Conservation (phyloP, 129 eudicot species). For the Helianthus tuberosus region DNA sequence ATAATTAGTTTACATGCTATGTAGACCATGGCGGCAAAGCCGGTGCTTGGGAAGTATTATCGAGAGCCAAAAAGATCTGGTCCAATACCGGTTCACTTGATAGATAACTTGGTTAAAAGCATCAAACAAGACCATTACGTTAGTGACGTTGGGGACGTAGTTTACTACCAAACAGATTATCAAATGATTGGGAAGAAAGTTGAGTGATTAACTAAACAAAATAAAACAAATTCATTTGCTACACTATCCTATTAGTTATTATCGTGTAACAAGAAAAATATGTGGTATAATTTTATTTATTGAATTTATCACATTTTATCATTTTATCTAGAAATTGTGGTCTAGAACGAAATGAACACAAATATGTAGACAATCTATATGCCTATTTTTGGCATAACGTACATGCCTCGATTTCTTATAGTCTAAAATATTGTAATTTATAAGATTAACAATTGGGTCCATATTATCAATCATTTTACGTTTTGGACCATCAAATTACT, state of each 20-base stretch:
- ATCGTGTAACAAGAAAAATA: neutral
- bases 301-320: constrained; percentile 10
- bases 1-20: constrained; percentile 1
- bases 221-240: constrained; percentile 20
- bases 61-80: constrained; percentile 77
- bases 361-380: too few species aligned
- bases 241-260: constrained; percentile 15
- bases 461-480: too few species aligned
- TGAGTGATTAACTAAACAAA: constrained; percentile 26
- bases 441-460: too few species aligned
- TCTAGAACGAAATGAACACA: too few species aligned
- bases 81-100: constrained; percentile 59
- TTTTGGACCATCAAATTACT: too few species aligned
- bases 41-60: constrained; percentile 66
- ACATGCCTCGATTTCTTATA: too few species aligned
- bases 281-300: constrained; percentile 16
- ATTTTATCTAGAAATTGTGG: too few species aligned
- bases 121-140: constrained; percentile 65
- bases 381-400: too few species aligned
- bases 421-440: too few species aligned
- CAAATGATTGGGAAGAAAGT: constrained; percentile 33
- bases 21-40: constrained; percentile 72
- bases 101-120: constrained; percentile 54
- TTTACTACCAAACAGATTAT: constrained; percentile 69
- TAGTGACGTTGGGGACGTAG: constrained; percentile 68